Evolutionary conservation across 2,329 filamentous ascomycete species (phyloP), one percentile per base, ranked within the genome.

Genomic region (Neocucurbitaria cava): DNA sequence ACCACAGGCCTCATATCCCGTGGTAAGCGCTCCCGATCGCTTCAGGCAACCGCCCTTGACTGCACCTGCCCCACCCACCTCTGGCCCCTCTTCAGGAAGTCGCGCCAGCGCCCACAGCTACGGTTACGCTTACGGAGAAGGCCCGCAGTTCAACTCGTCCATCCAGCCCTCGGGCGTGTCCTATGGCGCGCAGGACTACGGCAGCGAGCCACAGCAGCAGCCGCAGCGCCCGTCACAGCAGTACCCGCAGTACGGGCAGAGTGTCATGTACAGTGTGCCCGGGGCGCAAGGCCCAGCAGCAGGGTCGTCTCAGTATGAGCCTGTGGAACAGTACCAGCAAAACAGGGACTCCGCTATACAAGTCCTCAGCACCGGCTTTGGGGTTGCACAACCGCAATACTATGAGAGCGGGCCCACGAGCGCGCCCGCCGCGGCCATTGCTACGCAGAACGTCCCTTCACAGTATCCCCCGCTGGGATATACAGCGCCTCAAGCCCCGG

Each of bases 231-330:
- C 66, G 35, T 60, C 69, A 54, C 77, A 78, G 58, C 76, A 79
- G 55, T 83, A 82, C 68, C 69, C 77, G 49, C 78, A 79, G 61
- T 87, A 87, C 66, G 81, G 87, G 49, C 79, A 85, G 50, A 85
- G 85, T 60, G 87, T 94, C 80, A 88, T 95, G 84, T 96, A 96
- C 81, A 88, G 87, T 78, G 89, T 93, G 69, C 70, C 73, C 56
- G 67, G 69, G 56, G 60, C 66, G 56, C 73, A 73, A 63, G 64
- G 68, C 55, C 54, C 69, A 49, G 66, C 71, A 56, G 59, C 75
- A 81, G 80, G 78, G 75, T 85, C 79, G 82, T 89, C 78, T 56
- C 77, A 82, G 65, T 96, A 96, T 79, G 90, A 94, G 76, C 80
- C 86, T 71, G 86, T 88, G 73, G 84, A 87, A 78, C 88, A 88